These are phyloP conservation scores for Umbilicus rupestris DNA, from an alignment of 164 flowering plant species.

Conservation along the genomic window DNA sequence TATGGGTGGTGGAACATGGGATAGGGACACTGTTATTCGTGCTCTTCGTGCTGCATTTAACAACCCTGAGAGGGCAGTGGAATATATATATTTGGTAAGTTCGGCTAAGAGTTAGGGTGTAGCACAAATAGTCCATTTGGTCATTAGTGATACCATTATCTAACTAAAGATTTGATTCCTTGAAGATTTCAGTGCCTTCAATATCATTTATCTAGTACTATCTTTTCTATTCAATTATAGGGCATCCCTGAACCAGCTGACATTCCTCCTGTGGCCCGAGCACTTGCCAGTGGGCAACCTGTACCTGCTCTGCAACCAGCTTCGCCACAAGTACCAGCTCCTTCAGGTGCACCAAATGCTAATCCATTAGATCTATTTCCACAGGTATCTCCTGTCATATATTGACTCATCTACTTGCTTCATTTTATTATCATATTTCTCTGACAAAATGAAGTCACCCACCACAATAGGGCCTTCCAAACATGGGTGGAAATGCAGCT, in stretches of 20 bases:
- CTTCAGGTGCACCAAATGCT: slow-evolving; percentile 81
- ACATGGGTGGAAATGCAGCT: slow-evolving; percentile 42
- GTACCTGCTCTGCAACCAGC: slow-evolving; percentile 45
- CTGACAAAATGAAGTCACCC: slow-evolving; percentile 7
- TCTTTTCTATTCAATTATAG: slow-evolving; percentile 19
- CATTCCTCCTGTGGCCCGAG: slow-evolving; percentile 46
- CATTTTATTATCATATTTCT: not conserved
- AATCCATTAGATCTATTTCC: slow-evolving; percentile 89
- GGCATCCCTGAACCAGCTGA: slow-evolving; percentile 89
- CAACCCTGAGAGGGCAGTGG: slow-evolving; percentile 96
- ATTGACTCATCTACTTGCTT: not conserved
- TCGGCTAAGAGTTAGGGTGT: not conserved
- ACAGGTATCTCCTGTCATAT: slow-evolving; percentile 36
- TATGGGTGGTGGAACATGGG: slow-evolving; percentile 98
- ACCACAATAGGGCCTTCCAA: slow-evolving; percentile 77
- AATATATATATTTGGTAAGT: slow-evolving; percentile 80
- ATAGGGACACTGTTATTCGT: slow-evolving; percentile 77
- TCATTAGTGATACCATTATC: too few species aligned
- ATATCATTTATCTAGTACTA: too few species aligned
- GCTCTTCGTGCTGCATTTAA: slow-evolving; percentile 94
- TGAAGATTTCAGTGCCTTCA: too few species aligned
- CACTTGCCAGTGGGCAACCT: slow-evolving; percentile 36
- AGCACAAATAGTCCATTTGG: too few species aligned
- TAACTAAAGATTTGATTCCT: too few species aligned
- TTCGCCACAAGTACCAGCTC: slow-evolving; percentile 45